Conservation (phyloP, 2,329 filamentous ascomycete species). For the Leptodontidium sp. region DNA sequence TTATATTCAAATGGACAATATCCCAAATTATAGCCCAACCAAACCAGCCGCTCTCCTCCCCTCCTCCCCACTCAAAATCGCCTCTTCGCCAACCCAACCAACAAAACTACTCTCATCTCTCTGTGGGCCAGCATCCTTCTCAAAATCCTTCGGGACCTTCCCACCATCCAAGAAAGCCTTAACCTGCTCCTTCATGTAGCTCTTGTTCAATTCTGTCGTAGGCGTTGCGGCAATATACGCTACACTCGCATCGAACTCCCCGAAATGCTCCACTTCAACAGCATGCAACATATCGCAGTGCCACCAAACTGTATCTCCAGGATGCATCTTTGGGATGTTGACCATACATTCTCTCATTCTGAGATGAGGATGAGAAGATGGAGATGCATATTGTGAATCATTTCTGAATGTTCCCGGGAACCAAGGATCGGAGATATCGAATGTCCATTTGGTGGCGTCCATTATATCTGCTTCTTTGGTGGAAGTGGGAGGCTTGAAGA, state of each 20-base stretch:
- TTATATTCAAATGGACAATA: not conserved
- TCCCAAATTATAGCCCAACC: conserved; percentile 12
- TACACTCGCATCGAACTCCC: conserved; percentile 47
- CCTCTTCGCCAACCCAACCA: conserved; percentile 18
- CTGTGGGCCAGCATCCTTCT: not conserved
- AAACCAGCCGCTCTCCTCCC: conserved; percentile 23
- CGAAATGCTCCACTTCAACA: conserved; percentile 51
- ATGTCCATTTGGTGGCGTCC: conserved; percentile 50
- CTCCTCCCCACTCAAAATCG: conserved; percentile 23
- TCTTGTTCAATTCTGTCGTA: conserved; percentile 45
- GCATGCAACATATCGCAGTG: conserved; percentile 52
- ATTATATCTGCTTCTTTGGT: conserved; percentile 44
- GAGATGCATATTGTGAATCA: conserved; percentile 50
- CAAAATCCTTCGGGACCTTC: conserved; percentile 18
- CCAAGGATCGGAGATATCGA: conserved; percentile 45
- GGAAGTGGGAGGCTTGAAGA: conserved; percentile 49
- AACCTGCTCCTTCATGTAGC: conserved; percentile 45
- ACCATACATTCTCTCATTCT: conserved; percentile 50
- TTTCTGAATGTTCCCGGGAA: conserved; percentile 51
- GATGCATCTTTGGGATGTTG: conserved; percentile 49
- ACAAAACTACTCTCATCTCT: conserved; percentile 7
- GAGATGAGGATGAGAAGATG: conserved; percentile 50
- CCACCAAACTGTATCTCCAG: conserved; percentile 54
- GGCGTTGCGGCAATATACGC: conserved; percentile 50
- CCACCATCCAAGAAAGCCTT: conserved; percentile 41